phyloP scores from a whole-genome alignment of 208 protist species.

The Blastocrithidia nonstop region DNA sequence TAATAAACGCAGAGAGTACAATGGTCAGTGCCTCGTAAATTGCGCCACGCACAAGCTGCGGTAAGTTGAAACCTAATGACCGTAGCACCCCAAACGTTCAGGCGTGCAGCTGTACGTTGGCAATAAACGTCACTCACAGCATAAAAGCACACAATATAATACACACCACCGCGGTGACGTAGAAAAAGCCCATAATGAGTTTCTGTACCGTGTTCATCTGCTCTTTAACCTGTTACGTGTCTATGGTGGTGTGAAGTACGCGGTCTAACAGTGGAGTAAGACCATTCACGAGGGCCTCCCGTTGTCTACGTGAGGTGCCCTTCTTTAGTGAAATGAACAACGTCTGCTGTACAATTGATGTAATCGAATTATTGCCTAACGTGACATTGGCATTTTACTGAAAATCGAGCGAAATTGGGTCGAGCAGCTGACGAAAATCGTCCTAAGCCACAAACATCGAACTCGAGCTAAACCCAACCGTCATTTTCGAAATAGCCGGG shows the following conservation, averaged over 20 bases:
- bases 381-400: neutral
- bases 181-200: conserved; percentile 88
- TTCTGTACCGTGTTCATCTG: conserved; percentile 28
- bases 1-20: conserved; percentile 82
- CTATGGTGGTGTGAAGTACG: conserved; percentile 17
- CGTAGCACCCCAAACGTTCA: conserved; percentile 92
- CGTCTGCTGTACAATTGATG: conserved; percentile 20
- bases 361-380: conserved; percentile 8
- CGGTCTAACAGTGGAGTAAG: conserved; percentile 52
- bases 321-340: conserved; percentile 54
- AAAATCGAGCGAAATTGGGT: conserved; percentile 25
- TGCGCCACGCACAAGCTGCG: conserved; percentile 73
- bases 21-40: conserved; percentile 89
- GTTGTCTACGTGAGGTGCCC: conserved; percentile 11
- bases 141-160: conserved; percentile 90
- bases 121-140: conserved; percentile 90
- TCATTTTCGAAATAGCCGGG: conserved; percentile 49
- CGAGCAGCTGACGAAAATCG: conserved; percentile 26
- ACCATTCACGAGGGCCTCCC: conserved; percentile 68
- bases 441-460: conserved; percentile 51
- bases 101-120: conserved; percentile 89
- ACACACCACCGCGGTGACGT: conserved; percentile 81
- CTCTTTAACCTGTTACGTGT: conserved; percentile 23
- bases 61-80: conserved; percentile 77
- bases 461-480: conserved; percentile 11